A percentile compares a stretch with the other conserved stretches of the same genome.
Evolutionary conservation across 2,329 filamentous ascomycete genomes (phyloP).

Genomic region (Chaetomium olivaceum): DNA sequence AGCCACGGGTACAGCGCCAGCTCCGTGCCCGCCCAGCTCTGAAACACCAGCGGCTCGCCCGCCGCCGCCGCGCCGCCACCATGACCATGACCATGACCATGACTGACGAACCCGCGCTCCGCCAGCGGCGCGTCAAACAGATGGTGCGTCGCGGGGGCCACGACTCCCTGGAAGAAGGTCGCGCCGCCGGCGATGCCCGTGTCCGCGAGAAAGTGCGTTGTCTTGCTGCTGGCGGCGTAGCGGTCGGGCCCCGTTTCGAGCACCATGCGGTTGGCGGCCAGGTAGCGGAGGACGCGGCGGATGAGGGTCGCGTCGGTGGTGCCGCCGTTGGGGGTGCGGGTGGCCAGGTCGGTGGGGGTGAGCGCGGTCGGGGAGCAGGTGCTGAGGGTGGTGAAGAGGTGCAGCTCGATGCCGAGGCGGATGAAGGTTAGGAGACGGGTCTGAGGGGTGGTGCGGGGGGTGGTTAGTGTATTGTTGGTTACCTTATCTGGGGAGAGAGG

Average conservation of each 20-base stretch:
- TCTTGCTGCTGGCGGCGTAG: neutral
- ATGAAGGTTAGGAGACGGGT: neutral
- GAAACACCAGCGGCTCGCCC: neutral
- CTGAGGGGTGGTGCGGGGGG: neutral
- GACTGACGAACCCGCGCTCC: no score
- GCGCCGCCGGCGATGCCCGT: neutral
- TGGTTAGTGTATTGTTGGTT: neutral
- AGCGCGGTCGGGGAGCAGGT: neutral
- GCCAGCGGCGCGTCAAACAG: neutral
- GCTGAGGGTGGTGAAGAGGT: neutral
- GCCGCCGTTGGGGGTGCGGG: no score
- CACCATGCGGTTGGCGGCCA: conserved; percentile 5
- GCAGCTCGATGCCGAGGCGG: neutral
- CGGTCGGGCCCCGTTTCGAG: neutral
- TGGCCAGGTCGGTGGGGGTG: neutral
- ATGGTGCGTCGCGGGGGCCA: neutral
- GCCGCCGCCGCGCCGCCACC: no score
- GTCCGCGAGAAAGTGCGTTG: neutral
- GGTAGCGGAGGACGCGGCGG: neutral
- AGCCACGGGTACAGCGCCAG: neutral
- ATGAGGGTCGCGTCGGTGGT: neutral
- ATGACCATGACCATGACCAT: no score
- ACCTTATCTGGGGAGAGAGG: neutral
- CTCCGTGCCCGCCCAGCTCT: no score
- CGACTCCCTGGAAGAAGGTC: neutral